Conservation (phyloP, 1,284 basidiomycete genomes). For the Abortiporus biennis region DNA sequence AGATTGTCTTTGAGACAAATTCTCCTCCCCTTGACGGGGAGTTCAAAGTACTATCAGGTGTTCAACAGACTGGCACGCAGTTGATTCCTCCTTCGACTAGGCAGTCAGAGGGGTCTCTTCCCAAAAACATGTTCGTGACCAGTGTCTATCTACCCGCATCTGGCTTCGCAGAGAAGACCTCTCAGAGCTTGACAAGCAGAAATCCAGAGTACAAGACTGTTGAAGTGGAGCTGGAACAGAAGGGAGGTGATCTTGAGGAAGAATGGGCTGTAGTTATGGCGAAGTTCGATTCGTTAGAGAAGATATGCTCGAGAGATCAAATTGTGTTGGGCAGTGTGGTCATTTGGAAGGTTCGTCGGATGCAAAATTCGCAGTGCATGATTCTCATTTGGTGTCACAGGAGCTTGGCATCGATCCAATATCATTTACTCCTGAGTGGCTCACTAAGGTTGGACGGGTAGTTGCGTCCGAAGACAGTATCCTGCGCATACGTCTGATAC, state of each 20-base stretch:
- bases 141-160: no score
- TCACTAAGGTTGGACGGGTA: conserved; percentile 38
- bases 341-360: conserved; percentile 46
- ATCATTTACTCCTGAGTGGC: conserved; percentile 46
- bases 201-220: conserved; percentile 9
- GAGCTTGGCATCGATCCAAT: conserved; percentile 44
- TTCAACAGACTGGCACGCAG: conserved; percentile 20
- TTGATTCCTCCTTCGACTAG: conserved; percentile 64
- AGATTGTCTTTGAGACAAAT: conserved; percentile 48
- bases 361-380: background rate
- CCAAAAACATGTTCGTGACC: conserved; percentile 59
- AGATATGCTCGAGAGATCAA: no score
- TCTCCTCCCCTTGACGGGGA: conserved; percentile 1
- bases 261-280: conserved; percentile 27
- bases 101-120: conserved; percentile 41
- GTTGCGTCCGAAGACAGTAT: conserved; percentile 19
- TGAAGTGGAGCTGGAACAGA: conserved; percentile 18
- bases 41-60: conserved; percentile 11
- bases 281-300: no score
- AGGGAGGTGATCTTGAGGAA: conserved; percentile 1
- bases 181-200: background rate
- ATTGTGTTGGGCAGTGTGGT: conserved; percentile 36
- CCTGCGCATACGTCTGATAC: conserved; percentile 24
- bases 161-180: no score
- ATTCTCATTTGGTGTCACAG: conserved; percentile 21